Evolutionary conservation across 495 filamentous ascomycete species (phyloP).

Genomic region (Penicillium fimorum): DNA sequence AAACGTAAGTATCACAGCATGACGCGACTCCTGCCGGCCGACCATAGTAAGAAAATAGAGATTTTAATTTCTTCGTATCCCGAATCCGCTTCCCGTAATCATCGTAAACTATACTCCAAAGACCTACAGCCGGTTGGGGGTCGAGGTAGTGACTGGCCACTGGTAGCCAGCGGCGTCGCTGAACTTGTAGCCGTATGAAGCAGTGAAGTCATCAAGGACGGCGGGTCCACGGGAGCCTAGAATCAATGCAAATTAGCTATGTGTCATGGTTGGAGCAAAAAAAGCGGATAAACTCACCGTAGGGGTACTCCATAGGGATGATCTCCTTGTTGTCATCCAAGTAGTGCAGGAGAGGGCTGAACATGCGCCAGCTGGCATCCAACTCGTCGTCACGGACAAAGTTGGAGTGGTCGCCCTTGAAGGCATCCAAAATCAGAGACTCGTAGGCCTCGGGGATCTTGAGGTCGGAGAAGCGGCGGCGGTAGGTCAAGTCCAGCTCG

Average conservation of each 20-base stretch:
- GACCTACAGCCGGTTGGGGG: slow-evolving; percentile 68
- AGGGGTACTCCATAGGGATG: slow-evolving; percentile 99
- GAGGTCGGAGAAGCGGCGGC: slow-evolving; percentile 96
- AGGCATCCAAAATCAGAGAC: slow-evolving; percentile 91
- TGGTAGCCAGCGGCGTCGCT: slow-evolving; percentile 95
- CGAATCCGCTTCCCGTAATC: slow-evolving; percentile 22
- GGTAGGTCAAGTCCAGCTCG: slow-evolving; percentile 97
- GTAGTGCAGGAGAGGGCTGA: slow-evolving; percentile 95
- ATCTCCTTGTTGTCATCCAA: slow-evolving; percentile 99
- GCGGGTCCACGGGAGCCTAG: slow-evolving; percentile 93
- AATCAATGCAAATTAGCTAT: slow-evolving; percentile 1
- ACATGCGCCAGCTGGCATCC: slow-evolving; percentile 98
- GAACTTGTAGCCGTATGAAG: slow-evolving; percentile 98
- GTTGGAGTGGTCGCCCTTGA: slow-evolving; percentile 99
- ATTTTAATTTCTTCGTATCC: slow-evolving; percentile 30
- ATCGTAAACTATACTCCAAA: slow-evolving; percentile 21
- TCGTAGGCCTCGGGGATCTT: slow-evolving; percentile 99
- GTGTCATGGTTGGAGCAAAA: not conserved
- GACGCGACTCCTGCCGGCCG: slow-evolving; percentile 18
- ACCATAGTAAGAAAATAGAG: slow-evolving; percentile 22
- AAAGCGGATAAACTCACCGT: slow-evolving; percentile 62
- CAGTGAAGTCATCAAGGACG: slow-evolving; percentile 96
- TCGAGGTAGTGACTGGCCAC: slow-evolving; percentile 70
- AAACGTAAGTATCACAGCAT: slow-evolving; percentile 14
- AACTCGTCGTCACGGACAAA: slow-evolving; percentile 99